A percentile compares a stretch with the other conserved stretches of the same genome.
phyloP scores from a whole-genome alignment of 2,329 filamentous ascomycete genomes.

The Fusarium cyanostomum region DNA sequence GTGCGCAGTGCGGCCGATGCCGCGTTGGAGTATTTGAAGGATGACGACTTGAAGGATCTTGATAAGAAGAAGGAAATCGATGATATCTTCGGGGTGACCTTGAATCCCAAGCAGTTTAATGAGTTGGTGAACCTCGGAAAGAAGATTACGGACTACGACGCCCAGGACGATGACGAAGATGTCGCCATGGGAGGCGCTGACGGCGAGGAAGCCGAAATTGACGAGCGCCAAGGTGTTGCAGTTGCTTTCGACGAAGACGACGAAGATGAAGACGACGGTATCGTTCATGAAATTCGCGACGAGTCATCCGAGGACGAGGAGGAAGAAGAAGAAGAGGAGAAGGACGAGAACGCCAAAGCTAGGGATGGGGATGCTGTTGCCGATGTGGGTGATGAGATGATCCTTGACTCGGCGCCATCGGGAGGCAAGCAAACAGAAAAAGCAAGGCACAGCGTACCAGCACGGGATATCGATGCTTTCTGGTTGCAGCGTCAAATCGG shows the following conservation, averaged over 20 bases:
- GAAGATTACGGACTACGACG: conserved; percentile 98
- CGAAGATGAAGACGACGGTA: conserved; percentile 81
- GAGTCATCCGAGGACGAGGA: conserved; percentile 86
- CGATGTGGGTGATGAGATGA: conserved; percentile 81
- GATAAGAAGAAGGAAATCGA: conserved; percentile 99
- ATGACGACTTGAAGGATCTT: conserved; percentile 94
- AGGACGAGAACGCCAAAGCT: conserved; percentile 66
- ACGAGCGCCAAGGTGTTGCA: conserved; percentile 94
- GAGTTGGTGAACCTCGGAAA: conserved; percentile 96
- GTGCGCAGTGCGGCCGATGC: conserved; percentile 94
- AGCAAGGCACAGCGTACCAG: conserved; percentile 73
- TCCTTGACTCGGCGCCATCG: conserved; percentile 75
- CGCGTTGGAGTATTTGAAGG: conserved; percentile 89
- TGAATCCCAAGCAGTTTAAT: conserved; percentile 93
- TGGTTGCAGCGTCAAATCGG: conserved; percentile 97
- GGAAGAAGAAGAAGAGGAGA: conserved; percentile 61
- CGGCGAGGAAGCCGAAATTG: conserved; percentile 78
- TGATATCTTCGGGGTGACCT: conserved; percentile 84
- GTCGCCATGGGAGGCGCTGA: conserved; percentile 75
- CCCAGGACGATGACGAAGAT: conserved; percentile 93
- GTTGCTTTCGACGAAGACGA: conserved; percentile 96
- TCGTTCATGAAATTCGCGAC: conserved; percentile 88
- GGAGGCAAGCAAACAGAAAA: conserved; percentile 58
- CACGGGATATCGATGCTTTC: conserved; percentile 94
- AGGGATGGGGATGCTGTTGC: conserved; percentile 61